These are phyloP conservation scores for Penicillium sp. DNA, from an alignment of 2,329 filamentous ascomycete genomes.

Conservation along the genomic window DNA sequence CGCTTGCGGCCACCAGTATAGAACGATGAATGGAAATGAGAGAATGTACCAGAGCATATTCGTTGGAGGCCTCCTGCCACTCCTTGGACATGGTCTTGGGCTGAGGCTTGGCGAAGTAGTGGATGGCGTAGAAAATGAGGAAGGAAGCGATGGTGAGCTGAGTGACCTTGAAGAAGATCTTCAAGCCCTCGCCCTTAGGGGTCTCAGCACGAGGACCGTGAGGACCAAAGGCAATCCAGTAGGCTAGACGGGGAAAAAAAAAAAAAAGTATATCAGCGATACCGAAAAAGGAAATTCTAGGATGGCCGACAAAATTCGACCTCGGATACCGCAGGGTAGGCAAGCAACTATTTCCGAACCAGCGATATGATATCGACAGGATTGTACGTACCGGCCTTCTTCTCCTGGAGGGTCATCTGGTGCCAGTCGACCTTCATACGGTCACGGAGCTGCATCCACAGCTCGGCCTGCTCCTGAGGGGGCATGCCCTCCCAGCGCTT, in stretches of 20 bases:
- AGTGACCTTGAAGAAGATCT: conserved; percentile 73
- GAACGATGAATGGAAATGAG: background rate
- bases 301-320: conserved; percentile 9
- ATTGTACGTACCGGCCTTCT: conserved; percentile 89
- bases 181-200: conserved; percentile 82
- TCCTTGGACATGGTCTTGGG: conserved; percentile 94
- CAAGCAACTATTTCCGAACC: background rate
- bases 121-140: conserved; percentile 72
- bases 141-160: conserved; percentile 69
- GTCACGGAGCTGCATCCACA: conserved; percentile 98
- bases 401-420: conserved; percentile 92
- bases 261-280: conserved; percentile 27
- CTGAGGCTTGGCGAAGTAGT: conserved; percentile 69
- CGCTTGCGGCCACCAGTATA: background rate
- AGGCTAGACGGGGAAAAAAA: conserved; percentile 63
- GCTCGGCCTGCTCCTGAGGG: conserved; percentile 96
- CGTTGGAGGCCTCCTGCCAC: conserved; percentile 94
- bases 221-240: conserved; percentile 97
- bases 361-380: background rate
- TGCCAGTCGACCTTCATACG: conserved; percentile 98
- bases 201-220: conserved; percentile 86
- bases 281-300: conserved; percentile 2
- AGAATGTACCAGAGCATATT: conserved; percentile 82
- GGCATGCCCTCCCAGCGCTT: conserved; percentile 99
- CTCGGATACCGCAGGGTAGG: conserved; percentile 28